These are phyloP conservation scores for Jasminum sambac DNA, from an alignment of 257 asterid genomes.

Conservation along the genomic window DNA sequence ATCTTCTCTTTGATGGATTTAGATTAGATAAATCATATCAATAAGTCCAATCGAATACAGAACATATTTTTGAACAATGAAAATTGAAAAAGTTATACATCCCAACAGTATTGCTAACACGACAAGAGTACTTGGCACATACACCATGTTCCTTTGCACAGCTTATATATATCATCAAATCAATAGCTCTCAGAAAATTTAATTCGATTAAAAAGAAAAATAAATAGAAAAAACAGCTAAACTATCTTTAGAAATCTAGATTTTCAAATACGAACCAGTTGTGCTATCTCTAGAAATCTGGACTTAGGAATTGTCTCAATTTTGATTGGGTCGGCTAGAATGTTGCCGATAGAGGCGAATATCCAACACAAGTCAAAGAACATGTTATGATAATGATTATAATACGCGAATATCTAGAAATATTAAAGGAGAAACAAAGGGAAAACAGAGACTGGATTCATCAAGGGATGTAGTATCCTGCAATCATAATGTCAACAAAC, in stretches of 20 bases:
- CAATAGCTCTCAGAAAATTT: neutral
- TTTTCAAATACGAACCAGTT: slow-evolving; percentile 47
- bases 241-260: neutral
- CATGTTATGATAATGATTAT: too few species aligned
- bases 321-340: too few species aligned
- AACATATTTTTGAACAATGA: too few species aligned
- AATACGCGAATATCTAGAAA: too few species aligned
- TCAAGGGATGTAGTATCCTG: too few species aligned
- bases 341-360: too few species aligned
- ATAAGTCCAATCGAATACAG: neutral
- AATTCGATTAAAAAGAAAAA: neutral
- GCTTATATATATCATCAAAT: slow-evolving; percentile 40
- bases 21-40: neutral
- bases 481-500: too few species aligned
- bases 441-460: too few species aligned
- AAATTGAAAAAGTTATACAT: slow-evolving; percentile 36
- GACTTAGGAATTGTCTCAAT: too few species aligned
- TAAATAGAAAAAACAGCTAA: neutral
- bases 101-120: slow-evolving; percentile 60
- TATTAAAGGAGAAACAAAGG: too few species aligned
- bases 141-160: slow-evolving; percentile 90
- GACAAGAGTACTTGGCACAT: slow-evolving; percentile 88
- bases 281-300: too few species aligned
- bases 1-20: neutral
- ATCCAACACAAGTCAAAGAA: too few species aligned